These are phyloP conservation scores for Arthrobotrys sphaeroides DNA, from an alignment of 2,329 filamentous ascomycete species.

Conservation along the genomic window DNA sequence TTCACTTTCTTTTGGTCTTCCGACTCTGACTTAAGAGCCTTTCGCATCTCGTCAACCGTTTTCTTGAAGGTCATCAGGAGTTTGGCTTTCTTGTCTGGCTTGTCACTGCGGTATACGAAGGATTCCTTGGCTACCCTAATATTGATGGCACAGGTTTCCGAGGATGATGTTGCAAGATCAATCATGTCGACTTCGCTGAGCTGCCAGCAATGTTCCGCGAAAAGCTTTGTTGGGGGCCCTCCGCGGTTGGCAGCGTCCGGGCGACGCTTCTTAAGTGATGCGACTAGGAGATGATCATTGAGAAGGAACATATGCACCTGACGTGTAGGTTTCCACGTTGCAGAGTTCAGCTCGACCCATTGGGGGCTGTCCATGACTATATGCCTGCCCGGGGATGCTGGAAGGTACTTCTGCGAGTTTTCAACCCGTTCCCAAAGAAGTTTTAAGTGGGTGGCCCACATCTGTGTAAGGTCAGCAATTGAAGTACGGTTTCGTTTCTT, in stretches of 20 bases:
- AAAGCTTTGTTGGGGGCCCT: conserved; percentile 75
- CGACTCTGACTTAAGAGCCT: conserved; percentile 83
- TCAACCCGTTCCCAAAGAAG: conserved; percentile 97
- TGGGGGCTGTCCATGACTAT: conserved; percentile 90
- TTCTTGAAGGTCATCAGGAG: conserved; percentile 91
- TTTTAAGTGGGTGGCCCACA: conserved; percentile 75
- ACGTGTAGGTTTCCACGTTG: conserved; percentile 91
- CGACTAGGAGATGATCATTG: conserved; percentile 92
- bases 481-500: conserved; percentile 81
- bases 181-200: conserved; percentile 91
- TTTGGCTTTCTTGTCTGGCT: conserved; percentile 81
- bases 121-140: conserved; percentile 88
- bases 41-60: conserved; percentile 88
- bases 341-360: conserved; percentile 97
- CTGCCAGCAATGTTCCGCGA: conserved; percentile 94
- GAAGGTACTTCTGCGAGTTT: conserved; percentile 94
- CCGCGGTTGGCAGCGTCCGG: conserved; percentile 71
- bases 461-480: conserved; percentile 76
- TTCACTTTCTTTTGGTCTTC: conserved; percentile 84
- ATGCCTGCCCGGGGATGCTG: conserved; percentile 87
- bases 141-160: conserved; percentile 84
- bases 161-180: conserved; percentile 72
- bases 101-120: conserved; percentile 92
- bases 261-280: conserved; percentile 91
- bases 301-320: conserved; percentile 91